phyloP scores from a whole-genome alignment of 768 basidiomycete species.

The Suillus luteus region DNA sequence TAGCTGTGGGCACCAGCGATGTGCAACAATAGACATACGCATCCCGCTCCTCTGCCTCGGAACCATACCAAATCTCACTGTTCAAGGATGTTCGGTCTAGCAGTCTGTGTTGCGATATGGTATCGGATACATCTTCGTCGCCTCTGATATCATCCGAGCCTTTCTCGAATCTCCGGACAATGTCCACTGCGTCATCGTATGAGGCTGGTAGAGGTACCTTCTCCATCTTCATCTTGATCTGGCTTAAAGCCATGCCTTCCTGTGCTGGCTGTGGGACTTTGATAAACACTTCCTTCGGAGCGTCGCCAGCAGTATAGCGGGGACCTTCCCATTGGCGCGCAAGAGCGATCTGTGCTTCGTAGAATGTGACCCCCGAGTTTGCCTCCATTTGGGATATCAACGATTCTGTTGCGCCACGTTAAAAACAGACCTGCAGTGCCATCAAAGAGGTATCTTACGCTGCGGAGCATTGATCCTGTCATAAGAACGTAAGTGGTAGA shows the following conservation, averaged over 20 bases:
- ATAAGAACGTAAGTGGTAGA: constrained; percentile 91
- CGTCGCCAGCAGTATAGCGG: constrained; percentile 35
- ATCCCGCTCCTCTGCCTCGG: constrained; percentile 77
- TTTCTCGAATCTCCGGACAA: constrained; percentile 70
- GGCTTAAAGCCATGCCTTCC: constrained; percentile 51
- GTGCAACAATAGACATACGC: constrained; percentile 51
- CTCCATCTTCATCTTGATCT: constrained; percentile 54
- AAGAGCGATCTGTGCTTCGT: constrained; percentile 85
- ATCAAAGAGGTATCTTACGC: constrained; percentile 39
- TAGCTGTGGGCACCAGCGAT: neutral
- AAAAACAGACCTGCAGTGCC: constrained; percentile 23
- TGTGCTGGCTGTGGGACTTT: constrained; percentile 52
- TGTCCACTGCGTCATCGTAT: constrained; percentile 66
- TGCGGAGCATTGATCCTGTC: constrained; percentile 85
- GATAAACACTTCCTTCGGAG: constrained; percentile 57
- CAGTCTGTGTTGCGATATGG: constrained; percentile 80
- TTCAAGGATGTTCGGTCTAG: constrained; percentile 57
- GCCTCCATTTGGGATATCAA: constrained; percentile 73
- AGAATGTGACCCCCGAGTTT: constrained; percentile 76
- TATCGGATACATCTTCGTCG: constrained; percentile 70
- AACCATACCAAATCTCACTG: constrained; percentile 87
- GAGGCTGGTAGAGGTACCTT: constrained; percentile 68
- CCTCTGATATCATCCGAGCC: constrained; percentile 57
- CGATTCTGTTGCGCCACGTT: constrained; percentile 30
- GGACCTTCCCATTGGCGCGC: constrained; percentile 72